Base-by-base conservation (phyloP, 1,139 yeast species). In the Torulaspora pretoriensis region DNA sequence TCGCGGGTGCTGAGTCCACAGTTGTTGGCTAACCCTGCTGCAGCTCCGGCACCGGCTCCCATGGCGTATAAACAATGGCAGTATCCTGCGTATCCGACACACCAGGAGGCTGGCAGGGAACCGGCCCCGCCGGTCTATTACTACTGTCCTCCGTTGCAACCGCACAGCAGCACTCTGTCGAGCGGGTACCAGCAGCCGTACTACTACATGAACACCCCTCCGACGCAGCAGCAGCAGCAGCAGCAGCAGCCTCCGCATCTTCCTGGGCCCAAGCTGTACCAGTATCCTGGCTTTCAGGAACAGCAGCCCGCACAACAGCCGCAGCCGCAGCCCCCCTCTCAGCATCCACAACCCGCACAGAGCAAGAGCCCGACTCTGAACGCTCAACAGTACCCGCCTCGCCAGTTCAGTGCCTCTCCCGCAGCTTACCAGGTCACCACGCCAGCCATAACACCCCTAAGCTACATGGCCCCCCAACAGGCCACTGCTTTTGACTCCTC, bases 321-420 rank as follows among this genome's bases (percentile, higher is more conserved):
- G n/a, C 43, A 42, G 29, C 48, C 40, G 29, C 47, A 44, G 10
- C 47, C 33, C 32, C 43, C 28, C 55, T 35, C 32, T 48, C 43
- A 29, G 35, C 56, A 39, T 49, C 51, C 47, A 25, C 55, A 42
- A 30, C 53, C 47, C 35, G 35, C 26, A 13, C 50, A 39, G 34
- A 30, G 33, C 12, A 23, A 43, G 17, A 37, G 44, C 19, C 47
- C 47, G 32, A 38, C 24, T 16, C 19, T 35, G 13, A 23, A 31
- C n/a, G 23, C 35, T 14, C 43, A 38, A 12, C 33, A 43, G 36
- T 39, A 41, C 29, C 42, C 51, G 22, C 41, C 41, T 38, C 46
- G 42, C 28, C 46, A 46, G 40, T 44, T 34, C 27, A 30, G 40
- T 25, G 36, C 44, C n/a, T 36, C 45, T 4, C 48, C 48, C n/a